Evolutionary conservation across 2,329 filamentous ascomycete genomes (phyloP), one percentile per base, ranked within the genome.

Genomic region (Sordariomycetes sp.): DNA sequence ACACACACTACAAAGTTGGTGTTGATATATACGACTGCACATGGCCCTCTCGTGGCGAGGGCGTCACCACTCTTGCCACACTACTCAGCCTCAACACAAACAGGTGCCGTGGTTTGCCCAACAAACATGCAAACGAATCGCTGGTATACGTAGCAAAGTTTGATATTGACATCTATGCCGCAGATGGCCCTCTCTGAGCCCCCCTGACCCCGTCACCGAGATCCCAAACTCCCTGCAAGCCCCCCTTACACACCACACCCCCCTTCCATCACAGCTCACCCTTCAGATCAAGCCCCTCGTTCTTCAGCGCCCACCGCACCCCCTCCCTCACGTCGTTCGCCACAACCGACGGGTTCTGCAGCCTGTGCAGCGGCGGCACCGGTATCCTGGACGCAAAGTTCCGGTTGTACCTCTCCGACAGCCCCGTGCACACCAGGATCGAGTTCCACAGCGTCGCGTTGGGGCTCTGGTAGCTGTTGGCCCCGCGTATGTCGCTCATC

Each of bases 401-500:
- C 20, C 20, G 3, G 6, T 50, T 20, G 5, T 50, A 22, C 46
- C 22, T 63, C 55, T 66, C 62, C 72, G 87, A 95, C 1, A 96
- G 90, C 0, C 91, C 91, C 10, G 89, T 96, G 64, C 83, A 79
- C 32, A 96, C 88, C 60, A 96, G 73, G 20, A 95, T 80, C 51
- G 87, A 88, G 48, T 79, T 74, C 91, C 92, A 96, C 60, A 84
- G 76, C n/a, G 84, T 88, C 10, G 86, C 86, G 59, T 79, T 72
- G 3, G 79, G 74, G 61, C 87, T 89, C 52, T 74, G 67, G 67
- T 88, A 96, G 53, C 81, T 79, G 68, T 96, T 96, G 22, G 90
- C 92, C 6, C 94, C 94, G 5, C 83, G 77, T 63, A 99, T 96
- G 69, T 99, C 94, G 64, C 88, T 94, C 67, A 90, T 90, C 5